Conservation (phyloP, 1,284 basidiomycete species). For the Moesziomyces sp. region DNA sequence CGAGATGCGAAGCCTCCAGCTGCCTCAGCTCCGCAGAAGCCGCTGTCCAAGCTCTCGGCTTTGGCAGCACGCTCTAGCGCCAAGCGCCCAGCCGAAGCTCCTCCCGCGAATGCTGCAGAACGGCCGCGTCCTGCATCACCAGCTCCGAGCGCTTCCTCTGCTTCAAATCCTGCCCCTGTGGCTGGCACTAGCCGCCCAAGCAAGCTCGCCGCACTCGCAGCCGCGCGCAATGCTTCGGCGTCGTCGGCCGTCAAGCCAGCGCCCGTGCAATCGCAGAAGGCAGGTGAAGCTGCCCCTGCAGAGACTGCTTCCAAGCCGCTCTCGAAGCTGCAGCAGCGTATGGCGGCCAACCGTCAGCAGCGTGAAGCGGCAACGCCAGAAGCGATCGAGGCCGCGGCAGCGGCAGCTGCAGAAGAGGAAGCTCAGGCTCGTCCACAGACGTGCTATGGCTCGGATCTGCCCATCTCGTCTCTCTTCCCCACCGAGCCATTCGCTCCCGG, state of each 20-base stretch:
- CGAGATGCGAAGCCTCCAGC: slow-evolving; percentile 10
- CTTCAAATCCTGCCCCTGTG: slow-evolving; percentile 6
- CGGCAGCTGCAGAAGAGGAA: slow-evolving; percentile 36
- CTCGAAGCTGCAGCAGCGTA: slow-evolving; percentile 72
- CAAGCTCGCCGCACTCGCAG: slow-evolving; percentile 59
- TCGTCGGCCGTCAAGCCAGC: slow-evolving; percentile 13
- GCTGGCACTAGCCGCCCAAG: slow-evolving; percentile 29
- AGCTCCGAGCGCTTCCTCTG: slow-evolving; percentile 11
- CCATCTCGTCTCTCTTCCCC: slow-evolving; percentile 55
- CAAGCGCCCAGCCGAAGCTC: slow-evolving; percentile 37
- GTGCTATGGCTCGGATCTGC: slow-evolving; percentile 39
- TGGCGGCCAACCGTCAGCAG: slow-evolving; percentile 61
- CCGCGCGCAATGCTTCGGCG: slow-evolving; percentile 28
- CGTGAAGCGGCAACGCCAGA: slow-evolving; percentile 31
- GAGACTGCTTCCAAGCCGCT: slow-evolving; percentile 68
- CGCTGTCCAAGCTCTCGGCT: slow-evolving; percentile 40
- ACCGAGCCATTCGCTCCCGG: neutral
- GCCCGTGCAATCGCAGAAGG: slow-evolving; percentile 5
- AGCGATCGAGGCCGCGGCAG: slow-evolving; percentile 29
- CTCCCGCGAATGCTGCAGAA: slow-evolving; percentile 7
- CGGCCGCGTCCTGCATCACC: slow-evolving; percentile 22
- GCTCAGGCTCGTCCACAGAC: slow-evolving; percentile 31
- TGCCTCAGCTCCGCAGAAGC: slow-evolving; percentile 12
- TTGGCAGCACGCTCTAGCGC: slow-evolving; percentile 42
- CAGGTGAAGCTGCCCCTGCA: slow-evolving; percentile 69